These are phyloP conservation scores for Rhynchospora pubera DNA, from an alignment of 176 grass and related monocot genomes.

Conservation along the genomic window DNA sequence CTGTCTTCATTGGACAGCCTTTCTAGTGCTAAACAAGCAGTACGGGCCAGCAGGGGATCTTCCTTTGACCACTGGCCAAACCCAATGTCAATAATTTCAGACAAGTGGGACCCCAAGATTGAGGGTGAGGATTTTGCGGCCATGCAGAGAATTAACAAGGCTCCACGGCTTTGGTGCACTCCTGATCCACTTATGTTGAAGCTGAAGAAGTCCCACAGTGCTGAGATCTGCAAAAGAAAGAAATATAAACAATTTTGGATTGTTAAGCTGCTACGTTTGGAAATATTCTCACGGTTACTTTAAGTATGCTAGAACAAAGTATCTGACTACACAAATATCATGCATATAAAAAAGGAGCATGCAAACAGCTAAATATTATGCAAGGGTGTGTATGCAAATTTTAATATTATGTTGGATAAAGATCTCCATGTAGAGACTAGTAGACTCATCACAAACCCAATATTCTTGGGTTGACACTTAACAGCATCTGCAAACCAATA, in stretches of 20 bases:
- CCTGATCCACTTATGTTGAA: constrained; percentile 66
- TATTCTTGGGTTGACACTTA: not conserved
- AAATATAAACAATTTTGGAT: not conserved
- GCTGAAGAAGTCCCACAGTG: constrained; percentile 85
- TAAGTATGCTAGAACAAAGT: not conserved
- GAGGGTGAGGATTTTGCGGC: constrained; percentile 73
- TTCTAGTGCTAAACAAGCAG: constrained; percentile 75
- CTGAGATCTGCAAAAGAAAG: constrained; percentile 42
- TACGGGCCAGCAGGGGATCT: constrained; percentile 87
- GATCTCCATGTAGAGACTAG: not conserved
- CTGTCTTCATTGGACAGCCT: constrained; percentile 90
- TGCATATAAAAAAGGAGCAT: not conserved
- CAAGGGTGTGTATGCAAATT: not conserved
- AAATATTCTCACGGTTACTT: not conserved
- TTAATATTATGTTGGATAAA: not conserved
- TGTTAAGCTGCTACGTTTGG: not conserved
- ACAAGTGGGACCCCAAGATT: constrained; percentile 66
- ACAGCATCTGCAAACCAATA: not conserved
- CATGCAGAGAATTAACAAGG: constrained; percentile 92
- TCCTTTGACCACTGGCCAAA: constrained; percentile 93
- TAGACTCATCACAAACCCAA: not conserved
- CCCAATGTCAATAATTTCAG: constrained; percentile 97
- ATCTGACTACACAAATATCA: constrained; percentile 1
- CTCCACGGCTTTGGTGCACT: constrained; percentile 69
- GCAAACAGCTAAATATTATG: not conserved